Percentiles rank a stretch among this genome's conserved stretches.
phyloP scores from a whole-genome alignment of 345 rosid genomes.

The Eucalyptus sp. region DNA sequence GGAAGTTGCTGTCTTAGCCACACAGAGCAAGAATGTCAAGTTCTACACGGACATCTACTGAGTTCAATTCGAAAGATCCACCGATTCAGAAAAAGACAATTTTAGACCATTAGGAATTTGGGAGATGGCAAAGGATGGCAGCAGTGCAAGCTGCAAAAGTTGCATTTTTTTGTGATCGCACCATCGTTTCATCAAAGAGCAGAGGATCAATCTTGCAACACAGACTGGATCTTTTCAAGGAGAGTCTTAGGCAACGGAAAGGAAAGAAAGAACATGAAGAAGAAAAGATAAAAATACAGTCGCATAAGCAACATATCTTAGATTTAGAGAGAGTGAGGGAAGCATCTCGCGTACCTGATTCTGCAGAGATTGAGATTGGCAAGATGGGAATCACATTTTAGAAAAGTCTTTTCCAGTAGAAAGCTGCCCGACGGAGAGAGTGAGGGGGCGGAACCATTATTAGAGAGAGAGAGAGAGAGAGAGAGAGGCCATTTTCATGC shows the following conservation, averaged over 20 bases:
- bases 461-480: no score
- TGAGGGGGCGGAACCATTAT: neutral
- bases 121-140: neutral
- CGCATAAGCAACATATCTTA: neutral
- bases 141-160: neutral
- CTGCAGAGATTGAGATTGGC: neutral
- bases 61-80: neutral
- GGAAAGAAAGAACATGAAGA: neutral
- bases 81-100: neutral
- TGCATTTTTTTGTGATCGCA: neutral
- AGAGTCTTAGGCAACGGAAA: neutral
- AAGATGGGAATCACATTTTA: neutral
- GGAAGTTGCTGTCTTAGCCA: neutral
- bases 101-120: neutral
- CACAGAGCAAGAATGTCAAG: neutral
- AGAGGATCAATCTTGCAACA: neutral
- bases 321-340: neutral
- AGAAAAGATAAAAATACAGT: neutral
- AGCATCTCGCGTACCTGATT: neutral
- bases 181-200: neutral
- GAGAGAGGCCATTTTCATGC: neutral
- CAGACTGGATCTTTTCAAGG: neutral
- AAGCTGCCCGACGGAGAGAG: neutral
- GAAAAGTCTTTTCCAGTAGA: neutral
- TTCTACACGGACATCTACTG: neutral